These are phyloP conservation scores for Ustilago loliicola DNA, from an alignment of 1,284 basidiomycete species.

Conservation along the genomic window DNA sequence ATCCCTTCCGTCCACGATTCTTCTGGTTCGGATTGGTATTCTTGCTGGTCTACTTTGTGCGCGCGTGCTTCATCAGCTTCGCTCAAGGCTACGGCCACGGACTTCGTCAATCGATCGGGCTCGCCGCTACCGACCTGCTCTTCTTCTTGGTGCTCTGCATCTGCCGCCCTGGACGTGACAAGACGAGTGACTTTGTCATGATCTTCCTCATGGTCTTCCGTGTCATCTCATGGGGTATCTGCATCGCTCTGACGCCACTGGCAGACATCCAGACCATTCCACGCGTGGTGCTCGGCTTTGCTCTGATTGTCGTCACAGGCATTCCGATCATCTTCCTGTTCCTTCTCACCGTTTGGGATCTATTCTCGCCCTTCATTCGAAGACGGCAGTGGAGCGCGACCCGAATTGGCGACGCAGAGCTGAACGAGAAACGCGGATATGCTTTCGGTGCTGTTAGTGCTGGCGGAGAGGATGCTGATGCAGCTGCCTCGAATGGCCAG, in stretches of 20 bases:
- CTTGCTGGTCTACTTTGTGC: constrained; percentile 57
- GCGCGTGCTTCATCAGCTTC: constrained; percentile 64
- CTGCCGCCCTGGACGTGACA: constrained; percentile 62
- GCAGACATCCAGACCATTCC: constrained; percentile 66
- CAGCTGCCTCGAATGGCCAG: constrained; percentile 1
- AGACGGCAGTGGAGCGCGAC: constrained; percentile 46
- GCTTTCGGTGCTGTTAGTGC: constrained; percentile 38
- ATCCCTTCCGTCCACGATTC: constrained; percentile 58
- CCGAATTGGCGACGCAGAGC: constrained; percentile 33
- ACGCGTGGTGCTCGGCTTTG: constrained; percentile 67
- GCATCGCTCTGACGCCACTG: constrained; percentile 61
- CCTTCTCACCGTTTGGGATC: constrained; percentile 59
- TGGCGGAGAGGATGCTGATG: background rate
- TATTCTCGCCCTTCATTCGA: constrained; percentile 54
- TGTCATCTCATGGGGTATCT: constrained; percentile 61
- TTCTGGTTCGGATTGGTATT: constrained; percentile 64
- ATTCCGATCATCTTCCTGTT: constrained; percentile 66
- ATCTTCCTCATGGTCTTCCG: constrained; percentile 62
- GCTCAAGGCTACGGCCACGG: constrained; percentile 54
- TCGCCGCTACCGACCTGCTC: constrained; percentile 63
- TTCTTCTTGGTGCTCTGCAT: constrained; percentile 60
- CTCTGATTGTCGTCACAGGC: constrained; percentile 59
- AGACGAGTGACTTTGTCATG: constrained; percentile 63
- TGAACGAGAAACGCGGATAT: constrained; percentile 27
- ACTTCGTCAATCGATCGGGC: constrained; percentile 65